These are phyloP conservation scores for Morella rubra DNA, from an alignment of 306 rosid species.

Conservation along the genomic window DNA sequence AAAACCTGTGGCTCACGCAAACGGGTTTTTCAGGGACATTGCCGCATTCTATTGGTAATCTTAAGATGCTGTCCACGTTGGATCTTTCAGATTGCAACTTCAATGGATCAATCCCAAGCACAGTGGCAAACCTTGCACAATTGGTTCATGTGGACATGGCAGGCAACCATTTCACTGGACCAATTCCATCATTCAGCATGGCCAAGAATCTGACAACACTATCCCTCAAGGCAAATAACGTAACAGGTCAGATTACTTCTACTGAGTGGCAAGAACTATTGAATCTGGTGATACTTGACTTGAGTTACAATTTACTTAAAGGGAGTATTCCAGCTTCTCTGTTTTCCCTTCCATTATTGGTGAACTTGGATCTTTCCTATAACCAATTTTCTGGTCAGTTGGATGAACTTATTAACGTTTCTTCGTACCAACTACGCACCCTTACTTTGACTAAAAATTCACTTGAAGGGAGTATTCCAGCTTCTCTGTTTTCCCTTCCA, in stretches of 20 bases:
- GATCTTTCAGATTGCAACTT: conserved; percentile 23
- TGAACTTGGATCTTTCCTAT: conserved; percentile 11
- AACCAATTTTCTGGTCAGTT: conserved; percentile 19
- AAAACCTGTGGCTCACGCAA: background rate
- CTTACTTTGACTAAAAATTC: conserved; percentile 53
- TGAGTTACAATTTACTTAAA: conserved; percentile 26
- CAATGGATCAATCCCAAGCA: conserved; percentile 27
- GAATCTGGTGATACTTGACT: conserved; percentile 22
- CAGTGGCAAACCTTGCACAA: conserved; percentile 14
- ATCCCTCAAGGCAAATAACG: conserved; percentile 23
- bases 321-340: conserved; percentile 31
- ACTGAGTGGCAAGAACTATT: conserved; percentile 25
- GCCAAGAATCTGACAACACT: conserved; percentile 19
- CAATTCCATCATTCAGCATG: conserved; percentile 27
- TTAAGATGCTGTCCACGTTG: conserved; percentile 15
- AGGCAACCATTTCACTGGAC: conserved; percentile 14
- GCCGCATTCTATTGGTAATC: conserved; percentile 30
- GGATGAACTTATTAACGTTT: background rate
- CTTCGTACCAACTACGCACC: conserved; percentile 25
- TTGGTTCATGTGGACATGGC: conserved; percentile 29
- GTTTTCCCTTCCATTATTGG: conserved; percentile 22
- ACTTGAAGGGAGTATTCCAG: conserved; percentile 28
- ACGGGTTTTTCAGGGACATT: conserved; percentile 27
- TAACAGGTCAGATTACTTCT: conserved; percentile 27
- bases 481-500: conserved; percentile 26